Evolutionary conservation across 225 moss, liverwort and hornwort genomes (phyloP).

Genomic region (Takakia lepidozioides): DNA sequence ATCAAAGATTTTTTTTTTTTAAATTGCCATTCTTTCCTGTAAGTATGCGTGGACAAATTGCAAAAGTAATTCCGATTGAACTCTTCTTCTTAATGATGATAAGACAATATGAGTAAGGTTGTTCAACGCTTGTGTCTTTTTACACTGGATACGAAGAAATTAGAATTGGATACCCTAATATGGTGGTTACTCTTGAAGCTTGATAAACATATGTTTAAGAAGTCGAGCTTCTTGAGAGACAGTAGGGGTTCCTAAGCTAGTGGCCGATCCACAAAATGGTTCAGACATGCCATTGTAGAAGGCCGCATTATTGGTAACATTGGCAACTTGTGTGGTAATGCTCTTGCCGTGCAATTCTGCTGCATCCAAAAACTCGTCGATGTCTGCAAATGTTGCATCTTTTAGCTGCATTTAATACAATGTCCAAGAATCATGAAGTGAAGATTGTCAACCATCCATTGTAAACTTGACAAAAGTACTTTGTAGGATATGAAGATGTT

Average conservation of each 20-base stretch:
- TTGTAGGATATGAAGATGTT: not conserved
- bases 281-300: slow-evolving; percentile 5
- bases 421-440: no score
- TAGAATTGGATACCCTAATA: no score
- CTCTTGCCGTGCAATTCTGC: slow-evolving; percentile 49
- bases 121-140: no score
- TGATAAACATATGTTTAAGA: slow-evolving; percentile 60
- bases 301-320: slow-evolving; percentile 8
- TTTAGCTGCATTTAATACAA: slow-evolving; percentile 76
- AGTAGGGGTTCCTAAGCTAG: slow-evolving; percentile 6
- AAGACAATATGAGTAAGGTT: no score
- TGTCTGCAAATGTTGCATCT: slow-evolving; percentile 54
- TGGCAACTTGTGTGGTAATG: slow-evolving; percentile 25
- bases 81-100: no score
- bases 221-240: slow-evolving; percentile 64
- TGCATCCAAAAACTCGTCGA: slow-evolving; percentile 66
- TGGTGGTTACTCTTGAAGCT: slow-evolving; percentile 28
- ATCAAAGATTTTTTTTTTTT: no score
- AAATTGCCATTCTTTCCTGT: no score
- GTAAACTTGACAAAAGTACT: not conserved
- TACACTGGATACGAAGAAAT: no score
- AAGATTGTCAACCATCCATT: not conserved
- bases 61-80: no score
- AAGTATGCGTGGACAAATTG: no score
- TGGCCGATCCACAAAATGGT: not conserved